Conservation (phyloP, 2,329 filamentous ascomycete species). For the Colletotrichum camelliae region DNA sequence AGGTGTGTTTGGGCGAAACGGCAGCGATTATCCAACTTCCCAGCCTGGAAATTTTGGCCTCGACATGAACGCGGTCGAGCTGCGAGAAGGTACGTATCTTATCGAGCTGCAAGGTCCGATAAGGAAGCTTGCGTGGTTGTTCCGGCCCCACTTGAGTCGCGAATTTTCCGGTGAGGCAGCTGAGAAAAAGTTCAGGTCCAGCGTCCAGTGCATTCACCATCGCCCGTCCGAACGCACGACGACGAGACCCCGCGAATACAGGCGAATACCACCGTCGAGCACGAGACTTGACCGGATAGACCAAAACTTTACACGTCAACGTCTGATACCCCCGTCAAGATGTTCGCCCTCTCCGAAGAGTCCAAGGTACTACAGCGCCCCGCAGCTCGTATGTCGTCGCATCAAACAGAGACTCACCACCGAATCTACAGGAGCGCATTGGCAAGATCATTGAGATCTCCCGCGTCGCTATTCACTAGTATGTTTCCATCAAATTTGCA, state of each 20-base stretch:
- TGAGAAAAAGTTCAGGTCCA: conserved; percentile 19
- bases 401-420: conserved; percentile 1
- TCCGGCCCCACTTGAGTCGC: conserved; percentile 6
- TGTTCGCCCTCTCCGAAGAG: conserved; percentile 86
- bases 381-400: neutral
- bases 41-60: conserved; percentile 17
- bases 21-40: neutral
- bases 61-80: conserved; percentile 10
- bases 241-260: conserved; percentile 13
- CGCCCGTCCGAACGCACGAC: conserved; percentile 9
- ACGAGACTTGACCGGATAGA: neutral
- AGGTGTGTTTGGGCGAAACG: neutral
- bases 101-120: neutral
- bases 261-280: neutral
- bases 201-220: conserved; percentile 10
- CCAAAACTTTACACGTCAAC: neutral
- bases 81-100: conserved; percentile 14
- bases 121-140: conserved; percentile 11
- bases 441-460: conserved; percentile 95
- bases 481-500: conserved; percentile 39
- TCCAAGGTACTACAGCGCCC: conserved; percentile 73
- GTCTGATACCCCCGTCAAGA: conserved; percentile 37
- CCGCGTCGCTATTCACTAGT: conserved; percentile 95
- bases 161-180: conserved; percentile 10
- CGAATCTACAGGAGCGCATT: conserved; percentile 82